Evolutionary conservation across 371 early-diverging fungal species (phyloP), one percentile per base, ranked within the genome.

Genomic region (Nematocida major): DNA sequence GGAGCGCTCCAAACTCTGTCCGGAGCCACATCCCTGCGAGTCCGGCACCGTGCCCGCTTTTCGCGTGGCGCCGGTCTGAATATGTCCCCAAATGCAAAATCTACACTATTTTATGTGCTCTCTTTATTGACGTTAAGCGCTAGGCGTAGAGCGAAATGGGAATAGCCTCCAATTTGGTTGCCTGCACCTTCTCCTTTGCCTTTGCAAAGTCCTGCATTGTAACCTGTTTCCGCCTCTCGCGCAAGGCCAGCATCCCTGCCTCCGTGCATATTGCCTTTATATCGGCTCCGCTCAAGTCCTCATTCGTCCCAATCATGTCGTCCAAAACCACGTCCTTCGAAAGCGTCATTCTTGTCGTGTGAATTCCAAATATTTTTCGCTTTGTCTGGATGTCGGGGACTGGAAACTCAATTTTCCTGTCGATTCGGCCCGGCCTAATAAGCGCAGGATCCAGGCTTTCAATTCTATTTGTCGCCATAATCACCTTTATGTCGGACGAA

Each of bases 251-350:
- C 84, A 99, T 87, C 68, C 98, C 99, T 32, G 98, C 92, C 84
- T 99, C 99, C 7, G 98, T 96, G 87, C 99, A 99, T 59, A 99
- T 93, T 62, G 98, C 97, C 88, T 97, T 97, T 79, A 99, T 93
- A 86, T 99, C 99, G 20, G 99, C 97, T 59, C 99, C 99, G 68
- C 91, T 93, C 43, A 97, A 86, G 84, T 96, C 99, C 84, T 96
- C 97, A 86, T 96, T 98, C 18, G 93, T 89, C 89, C 92, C 92
- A 67, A 96, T 93, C 86, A 97, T 92, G 82, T 94, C 93, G 77
- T 97, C 96, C 79, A 98, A 82, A 83, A 97, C 92, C 15, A 99
- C 96, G 85, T 94, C 95, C 42, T 90, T 91, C 30, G 92, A 89
- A 18, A 98, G 86, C 9, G 93, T 96, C 98, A 99, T 99, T 79